Percentiles rank a stretch among this genome's conserved stretches.
Evolutionary conservation across 1,139 yeast genomes (phyloP).

Genomic region (Candida tropicalis): DNA sequence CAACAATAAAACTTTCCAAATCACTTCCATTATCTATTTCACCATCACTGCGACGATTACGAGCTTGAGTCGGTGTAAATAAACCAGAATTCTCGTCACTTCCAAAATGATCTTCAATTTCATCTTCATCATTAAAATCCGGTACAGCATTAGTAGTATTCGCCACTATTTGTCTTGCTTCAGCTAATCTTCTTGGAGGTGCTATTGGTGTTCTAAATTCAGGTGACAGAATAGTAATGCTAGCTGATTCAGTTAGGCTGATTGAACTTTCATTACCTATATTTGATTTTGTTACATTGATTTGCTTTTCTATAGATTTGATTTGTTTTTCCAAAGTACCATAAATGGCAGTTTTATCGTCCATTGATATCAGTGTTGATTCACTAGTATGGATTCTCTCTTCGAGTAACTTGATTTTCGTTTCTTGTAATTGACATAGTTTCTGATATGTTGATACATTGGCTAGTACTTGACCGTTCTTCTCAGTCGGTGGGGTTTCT

Average conservation of each 20-base stretch:
- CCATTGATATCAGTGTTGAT: constrained; percentile 39
- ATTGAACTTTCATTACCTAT: background rate
- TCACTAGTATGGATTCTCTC: constrained; percentile 32
- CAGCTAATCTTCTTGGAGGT: constrained; percentile 9
- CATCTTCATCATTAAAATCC: constrained; percentile 13
- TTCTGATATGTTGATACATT: constrained; percentile 2
- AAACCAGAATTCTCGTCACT: constrained; percentile 42
- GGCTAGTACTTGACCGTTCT: constrained; percentile 1
- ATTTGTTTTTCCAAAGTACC: constrained; percentile 25
- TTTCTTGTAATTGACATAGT: constrained; percentile 23
- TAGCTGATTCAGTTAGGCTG: constrained; percentile 2
- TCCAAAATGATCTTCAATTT: constrained; percentile 46
- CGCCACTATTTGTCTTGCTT: constrained; percentile 16
- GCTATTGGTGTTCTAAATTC: constrained; percentile 10
- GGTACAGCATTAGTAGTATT: constrained; percentile 9
- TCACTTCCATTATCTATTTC: constrained; percentile 27
- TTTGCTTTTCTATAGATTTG: constrained; percentile 15
- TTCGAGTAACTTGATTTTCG: constrained; percentile 28
- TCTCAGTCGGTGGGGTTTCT: background rate
- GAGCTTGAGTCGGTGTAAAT: constrained; percentile 40
- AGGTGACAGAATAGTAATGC: constrained; percentile 4
- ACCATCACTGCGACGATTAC: constrained; percentile 20
- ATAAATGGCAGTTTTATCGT: constrained; percentile 32
- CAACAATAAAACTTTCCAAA: constrained; percentile 39
- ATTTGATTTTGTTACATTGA: background rate